These are phyloP conservation scores for Kregervanrija fluxuum DNA, from an alignment of 805 yeast species.

Conservation along the genomic window DNA sequence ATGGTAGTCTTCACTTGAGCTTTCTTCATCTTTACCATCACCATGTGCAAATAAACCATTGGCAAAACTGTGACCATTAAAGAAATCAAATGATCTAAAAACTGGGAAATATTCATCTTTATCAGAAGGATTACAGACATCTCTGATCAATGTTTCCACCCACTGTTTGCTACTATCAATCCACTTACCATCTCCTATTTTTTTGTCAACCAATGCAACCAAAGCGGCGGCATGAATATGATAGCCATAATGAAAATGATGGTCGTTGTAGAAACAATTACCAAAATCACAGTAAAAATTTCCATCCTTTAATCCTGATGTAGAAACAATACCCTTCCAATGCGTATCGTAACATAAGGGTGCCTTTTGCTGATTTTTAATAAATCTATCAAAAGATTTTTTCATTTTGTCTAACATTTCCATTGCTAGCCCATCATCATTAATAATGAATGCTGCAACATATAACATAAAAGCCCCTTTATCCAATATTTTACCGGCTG, in stretches of 20 bases:
- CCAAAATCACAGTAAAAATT: conserved; percentile 50
- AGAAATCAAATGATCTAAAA: conserved; percentile 64
- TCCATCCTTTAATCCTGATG: conserved; percentile 41
- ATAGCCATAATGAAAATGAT: conserved; percentile 84
- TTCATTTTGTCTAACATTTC: conserved; percentile 52
- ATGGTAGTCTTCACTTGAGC: conserved; percentile 65
- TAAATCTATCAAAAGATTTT: conserved; percentile 61
- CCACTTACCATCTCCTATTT: conserved; percentile 46
- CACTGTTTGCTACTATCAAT: conserved; percentile 39
- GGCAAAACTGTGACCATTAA: conserved; percentile 70
- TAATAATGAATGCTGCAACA: conserved; percentile 58
- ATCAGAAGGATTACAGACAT: conserved; percentile 55
- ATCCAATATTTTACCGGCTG: conserved; percentile 80
- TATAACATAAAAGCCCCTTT: conserved; percentile 85
- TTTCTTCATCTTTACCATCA: conserved; percentile 69
- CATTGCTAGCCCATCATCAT: conserved; percentile 45
- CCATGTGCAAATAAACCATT: conserved; percentile 54
- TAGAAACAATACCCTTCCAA: conserved; percentile 74
- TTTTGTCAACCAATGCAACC: conserved; percentile 56
- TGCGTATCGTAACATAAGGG: conserved; percentile 75
- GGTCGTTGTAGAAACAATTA: conserved; percentile 73
- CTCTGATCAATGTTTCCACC: conserved; percentile 57
- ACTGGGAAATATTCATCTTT: conserved; percentile 54
- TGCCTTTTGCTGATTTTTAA: conserved; percentile 56
- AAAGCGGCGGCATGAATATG: conserved; percentile 78